These are phyloP conservation scores for Bipolaris cookei DNA, from an alignment of 2,329 filamentous ascomycete genomes.

Conservation along the genomic window DNA sequence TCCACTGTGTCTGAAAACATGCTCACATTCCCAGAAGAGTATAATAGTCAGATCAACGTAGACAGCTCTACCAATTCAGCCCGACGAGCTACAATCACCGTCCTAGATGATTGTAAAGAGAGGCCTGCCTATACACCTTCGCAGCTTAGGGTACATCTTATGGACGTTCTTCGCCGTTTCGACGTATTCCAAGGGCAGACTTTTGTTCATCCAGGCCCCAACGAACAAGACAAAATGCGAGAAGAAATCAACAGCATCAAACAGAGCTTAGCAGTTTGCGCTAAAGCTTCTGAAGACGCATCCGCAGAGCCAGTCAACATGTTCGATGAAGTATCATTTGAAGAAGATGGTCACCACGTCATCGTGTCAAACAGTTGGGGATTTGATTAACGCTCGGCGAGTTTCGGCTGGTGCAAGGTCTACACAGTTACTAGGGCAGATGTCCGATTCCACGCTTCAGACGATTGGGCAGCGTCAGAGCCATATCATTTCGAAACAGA, in stretches of 20 bases:
- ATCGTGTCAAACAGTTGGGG: slow-evolving; percentile 20
- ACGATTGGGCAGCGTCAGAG: too few species aligned
- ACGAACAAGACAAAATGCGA: slow-evolving; percentile 1
- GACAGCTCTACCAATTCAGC: neutral
- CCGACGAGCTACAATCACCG: neutral
- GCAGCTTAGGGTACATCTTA: slow-evolving; percentile 1
- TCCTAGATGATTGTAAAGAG: neutral
- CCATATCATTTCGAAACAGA: too few species aligned
- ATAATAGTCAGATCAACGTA: neutral
- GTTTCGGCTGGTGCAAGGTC: slow-evolving; percentile 8
- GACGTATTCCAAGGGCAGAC: neutral
- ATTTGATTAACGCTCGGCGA: slow-evolving; percentile 13
- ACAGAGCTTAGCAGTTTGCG: slow-evolving; percentile 12
- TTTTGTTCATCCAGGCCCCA: neutral
- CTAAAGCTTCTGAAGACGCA: slow-evolving; percentile 12
- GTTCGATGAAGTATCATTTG: slow-evolving; percentile 14
- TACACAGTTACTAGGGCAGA: too few species aligned
- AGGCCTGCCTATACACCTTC: neutral
- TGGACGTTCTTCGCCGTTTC: neutral
- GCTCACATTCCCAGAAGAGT: neutral
- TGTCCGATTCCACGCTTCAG: too few species aligned
- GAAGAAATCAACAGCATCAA: slow-evolving; percentile 16
- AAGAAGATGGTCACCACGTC: slow-evolving; percentile 17
- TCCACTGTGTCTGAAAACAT: too few species aligned
- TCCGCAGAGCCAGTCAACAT: slow-evolving; percentile 12